phyloP scores from a whole-genome alignment of 2,329 filamentous ascomycete genomes.

The Pseudogymnoascus sp. region DNA sequence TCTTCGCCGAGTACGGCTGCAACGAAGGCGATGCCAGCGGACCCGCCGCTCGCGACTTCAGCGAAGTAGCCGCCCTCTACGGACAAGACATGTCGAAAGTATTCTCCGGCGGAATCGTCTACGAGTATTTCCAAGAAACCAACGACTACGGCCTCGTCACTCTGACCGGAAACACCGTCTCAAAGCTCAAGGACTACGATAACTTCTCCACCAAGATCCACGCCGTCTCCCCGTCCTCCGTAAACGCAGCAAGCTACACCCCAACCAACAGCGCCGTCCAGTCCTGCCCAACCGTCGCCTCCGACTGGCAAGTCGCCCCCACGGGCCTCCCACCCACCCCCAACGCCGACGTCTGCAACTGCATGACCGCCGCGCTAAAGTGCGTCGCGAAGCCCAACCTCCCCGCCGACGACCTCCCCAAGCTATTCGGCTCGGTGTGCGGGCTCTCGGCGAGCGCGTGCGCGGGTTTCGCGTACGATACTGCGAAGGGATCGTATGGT shows the following conservation, averaged over 20 bases:
- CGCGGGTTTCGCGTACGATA: constrained; percentile 36
- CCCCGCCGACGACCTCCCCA: constrained; percentile 47
- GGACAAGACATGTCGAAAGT: constrained; percentile 70
- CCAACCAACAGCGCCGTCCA: constrained; percentile 29
- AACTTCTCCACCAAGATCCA: constrained; percentile 46
- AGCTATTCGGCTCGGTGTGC: constrained; percentile 49
- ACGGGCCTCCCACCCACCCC: constrained; percentile 69
- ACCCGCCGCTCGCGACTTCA: constrained; percentile 55
- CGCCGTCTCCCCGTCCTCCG: constrained; percentile 47
- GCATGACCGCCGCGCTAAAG: constrained; percentile 66
- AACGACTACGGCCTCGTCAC: constrained; percentile 62
- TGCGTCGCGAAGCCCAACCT: constrained; percentile 58
- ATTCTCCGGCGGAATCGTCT: constrained; percentile 92
- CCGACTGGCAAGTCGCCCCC: constrained; percentile 37
- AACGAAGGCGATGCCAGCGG: constrained; percentile 49
- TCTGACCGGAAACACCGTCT: constrained; percentile 45
- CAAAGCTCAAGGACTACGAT: constrained; percentile 56
- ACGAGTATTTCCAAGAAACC: constrained; percentile 89
- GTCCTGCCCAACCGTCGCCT: constrained; percentile 21
- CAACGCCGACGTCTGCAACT: constrained; percentile 68
- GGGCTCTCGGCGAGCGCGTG: constrained; percentile 40
- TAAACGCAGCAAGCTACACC: constrained; percentile 57
- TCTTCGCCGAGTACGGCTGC: constrained; percentile 98
- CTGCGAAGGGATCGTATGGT: constrained; percentile 59
- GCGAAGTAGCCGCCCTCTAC: constrained; percentile 77